phyloP scores from a whole-genome alignment of 306 rosid genomes.

The Vicia faba region DNA sequence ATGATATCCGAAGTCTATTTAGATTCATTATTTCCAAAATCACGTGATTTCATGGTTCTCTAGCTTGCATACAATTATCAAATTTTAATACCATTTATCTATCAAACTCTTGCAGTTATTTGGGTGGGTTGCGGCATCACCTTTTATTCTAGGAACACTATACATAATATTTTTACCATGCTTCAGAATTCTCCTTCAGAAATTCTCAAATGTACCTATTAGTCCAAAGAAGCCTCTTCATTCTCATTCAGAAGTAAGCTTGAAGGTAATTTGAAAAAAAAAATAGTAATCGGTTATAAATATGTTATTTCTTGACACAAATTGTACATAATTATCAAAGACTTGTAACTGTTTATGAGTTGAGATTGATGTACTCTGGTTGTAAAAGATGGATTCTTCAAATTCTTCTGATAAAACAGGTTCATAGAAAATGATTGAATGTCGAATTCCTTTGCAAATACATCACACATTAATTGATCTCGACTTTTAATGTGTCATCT shows the following conservation, averaged over 20 bases:
- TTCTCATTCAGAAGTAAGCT: constrained; percentile 54
- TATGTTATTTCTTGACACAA: constrained; percentile 33
- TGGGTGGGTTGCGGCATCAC: constrained; percentile 83
- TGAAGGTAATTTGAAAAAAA: constrained; percentile 69
- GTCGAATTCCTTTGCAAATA: too few relatives aligned
- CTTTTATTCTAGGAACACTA: constrained; percentile 59
- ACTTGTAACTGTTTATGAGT: constrained; percentile 4
- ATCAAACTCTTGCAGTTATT: constrained; percentile 60
- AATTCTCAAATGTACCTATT: constrained; percentile 57
- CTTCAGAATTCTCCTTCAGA: constrained; percentile 71
- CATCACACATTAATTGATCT: too few relatives aligned
- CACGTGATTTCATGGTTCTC: too few relatives aligned
- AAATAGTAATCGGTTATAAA: constrained; percentile 13
- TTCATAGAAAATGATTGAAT: too few relatives aligned
- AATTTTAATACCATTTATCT: constrained; percentile 6
- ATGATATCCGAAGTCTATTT: too few relatives aligned
- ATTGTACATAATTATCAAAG: constrained; percentile 29
- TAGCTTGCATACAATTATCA: neutral
- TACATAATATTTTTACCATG: constrained; percentile 62
- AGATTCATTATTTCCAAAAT: too few relatives aligned
- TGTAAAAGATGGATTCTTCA: too few relatives aligned
- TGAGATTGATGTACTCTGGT: constrained; percentile 2
- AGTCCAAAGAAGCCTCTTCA: constrained; percentile 58
- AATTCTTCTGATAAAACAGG: too few relatives aligned
- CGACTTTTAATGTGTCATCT: too few relatives aligned